phyloP scores from a whole-genome alignment of 2,329 filamentous ascomycete genomes.

The Trichoderma citrinoviride region DNA sequence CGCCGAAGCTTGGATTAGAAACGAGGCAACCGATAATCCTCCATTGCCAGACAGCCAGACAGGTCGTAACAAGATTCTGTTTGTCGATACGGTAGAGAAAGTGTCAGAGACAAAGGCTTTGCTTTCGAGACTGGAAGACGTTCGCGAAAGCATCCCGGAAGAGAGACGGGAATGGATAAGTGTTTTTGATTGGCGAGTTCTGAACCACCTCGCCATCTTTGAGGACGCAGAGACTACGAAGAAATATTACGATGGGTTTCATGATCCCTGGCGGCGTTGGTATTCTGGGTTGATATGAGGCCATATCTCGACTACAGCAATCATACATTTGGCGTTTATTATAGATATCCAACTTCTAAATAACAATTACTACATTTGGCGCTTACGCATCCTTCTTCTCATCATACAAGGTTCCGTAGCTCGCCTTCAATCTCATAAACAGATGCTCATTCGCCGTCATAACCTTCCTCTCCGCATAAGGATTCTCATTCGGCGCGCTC shows the following conservation, averaged over 20 bases:
- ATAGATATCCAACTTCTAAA: neutral
- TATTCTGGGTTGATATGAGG: conserved; percentile 42
- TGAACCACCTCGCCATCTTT: conserved; percentile 41
- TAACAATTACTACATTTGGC: neutral
- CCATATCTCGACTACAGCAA: neutral
- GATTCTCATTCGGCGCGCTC: conserved; percentile 39
- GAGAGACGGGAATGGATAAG: conserved; percentile 39
- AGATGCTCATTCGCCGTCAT: conserved; percentile 64
- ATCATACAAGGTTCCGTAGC: conserved; percentile 56
- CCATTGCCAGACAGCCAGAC: neutral
- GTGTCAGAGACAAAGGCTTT: conserved; percentile 35
- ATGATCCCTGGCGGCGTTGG: conserved; percentile 45
- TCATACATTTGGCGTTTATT: neutral
- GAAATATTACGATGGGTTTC: conserved; percentile 37
- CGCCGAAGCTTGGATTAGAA: conserved; percentile 36
- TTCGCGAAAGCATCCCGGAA: conserved; percentile 29
- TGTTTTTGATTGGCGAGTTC: conserved; percentile 48
- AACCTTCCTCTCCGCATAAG: conserved; percentile 52
- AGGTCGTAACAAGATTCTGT: conserved; percentile 33
- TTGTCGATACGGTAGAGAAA: conserved; percentile 42
- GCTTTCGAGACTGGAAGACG: conserved; percentile 34
- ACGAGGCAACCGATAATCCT: conserved; percentile 17
- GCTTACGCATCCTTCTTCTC: conserved; percentile 34
- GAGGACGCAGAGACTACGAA: conserved; percentile 36
- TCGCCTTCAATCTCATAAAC: conserved; percentile 58